A percentile compares a stretch with the other conserved stretches of the same genome.
These are phyloP conservation scores for Fonsecaea erecta DNA, from an alignment of 2,329 filamentous ascomycete genomes.

Conservation along the genomic window DNA sequence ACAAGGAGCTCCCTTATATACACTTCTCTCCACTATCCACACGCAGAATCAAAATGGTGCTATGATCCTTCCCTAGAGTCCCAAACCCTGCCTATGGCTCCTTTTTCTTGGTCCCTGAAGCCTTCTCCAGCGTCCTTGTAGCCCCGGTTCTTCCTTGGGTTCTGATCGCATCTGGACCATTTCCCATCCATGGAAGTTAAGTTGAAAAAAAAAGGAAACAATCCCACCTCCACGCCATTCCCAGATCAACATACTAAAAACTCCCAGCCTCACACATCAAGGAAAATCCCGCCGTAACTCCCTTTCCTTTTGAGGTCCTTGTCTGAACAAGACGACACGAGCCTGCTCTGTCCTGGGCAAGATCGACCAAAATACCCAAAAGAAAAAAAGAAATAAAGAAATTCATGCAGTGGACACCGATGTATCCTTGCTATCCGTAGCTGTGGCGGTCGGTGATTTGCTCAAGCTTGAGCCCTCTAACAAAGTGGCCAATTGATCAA, in stretches of 20 bases:
- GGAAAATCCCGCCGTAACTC: not conserved
- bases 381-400: not conserved
- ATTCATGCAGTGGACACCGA: not conserved
- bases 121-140: not conserved
- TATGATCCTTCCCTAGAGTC: not conserved
- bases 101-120: not conserved
- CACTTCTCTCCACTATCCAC: not conserved
- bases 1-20: not conserved
- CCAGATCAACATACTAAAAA: not conserved
- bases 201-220: not conserved
- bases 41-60: not conserved
- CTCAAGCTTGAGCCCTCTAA: constrained; percentile 27
- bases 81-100: not conserved
- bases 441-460: constrained; percentile 16
- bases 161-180: not conserved
- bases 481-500: constrained; percentile 28
- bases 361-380: not conserved
- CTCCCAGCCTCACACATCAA: not conserved
- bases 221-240: not conserved
- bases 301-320: not conserved
- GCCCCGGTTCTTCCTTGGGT: not conserved
- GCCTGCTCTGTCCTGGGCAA: not conserved
- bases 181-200: not conserved
- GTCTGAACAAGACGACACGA: not conserved
- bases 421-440: constrained; percentile 5